Base-by-base conservation (phyloP, 2,329 filamentous ascomycete genomes). In the Diaporthe eres region DNA sequence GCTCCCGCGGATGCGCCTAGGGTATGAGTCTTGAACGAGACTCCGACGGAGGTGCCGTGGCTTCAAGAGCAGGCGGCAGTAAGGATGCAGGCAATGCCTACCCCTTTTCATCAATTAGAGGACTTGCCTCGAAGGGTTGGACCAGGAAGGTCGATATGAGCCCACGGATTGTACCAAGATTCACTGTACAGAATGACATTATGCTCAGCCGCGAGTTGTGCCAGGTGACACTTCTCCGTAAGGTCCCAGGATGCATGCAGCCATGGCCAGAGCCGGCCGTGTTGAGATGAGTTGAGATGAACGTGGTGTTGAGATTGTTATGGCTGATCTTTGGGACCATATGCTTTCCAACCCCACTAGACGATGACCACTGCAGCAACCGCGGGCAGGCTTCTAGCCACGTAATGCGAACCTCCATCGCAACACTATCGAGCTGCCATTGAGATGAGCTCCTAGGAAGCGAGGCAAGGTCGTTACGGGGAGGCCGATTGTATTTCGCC, bases 401-500 rank as follows among this genome's bases (percentile, higher is more conserved):
- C 65, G 65, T 70, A 70, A 70, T 70, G 49, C 49, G 65, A 37
- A 70, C 34, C 65, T 70, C 31, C 10, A 39, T 70, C 31, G 47
- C 34, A 70, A 70, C 34, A 70, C 65, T 53, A 70, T 70, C 65
- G 49, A 55, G 34, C 28, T 70, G 49, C n/a, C 49, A 70, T 39
- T 70, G 42, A 70, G 65, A 70, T 70, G 65, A 70, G 49, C 37
- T 28, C 12, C 19, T 31, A 5, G 34, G 67, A 72, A 71, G 67
- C 42, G 67, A 72, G 44, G n/a, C 65, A 42, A 71, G 47, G 67
- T 72, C n/a, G 57, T 72, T 70, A 75, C 74, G 74, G 74, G 70
- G 74, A 75, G 39, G 74, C 74, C 74, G 74, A 75, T 61, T 72
- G 57, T 70, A 75, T 75, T 72, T 75, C 74, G 74, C 67, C 57